Evolutionary conservation across 2,329 filamentous ascomycete genomes (phyloP).

Genomic region (Lachnellula subtilissima): DNA sequence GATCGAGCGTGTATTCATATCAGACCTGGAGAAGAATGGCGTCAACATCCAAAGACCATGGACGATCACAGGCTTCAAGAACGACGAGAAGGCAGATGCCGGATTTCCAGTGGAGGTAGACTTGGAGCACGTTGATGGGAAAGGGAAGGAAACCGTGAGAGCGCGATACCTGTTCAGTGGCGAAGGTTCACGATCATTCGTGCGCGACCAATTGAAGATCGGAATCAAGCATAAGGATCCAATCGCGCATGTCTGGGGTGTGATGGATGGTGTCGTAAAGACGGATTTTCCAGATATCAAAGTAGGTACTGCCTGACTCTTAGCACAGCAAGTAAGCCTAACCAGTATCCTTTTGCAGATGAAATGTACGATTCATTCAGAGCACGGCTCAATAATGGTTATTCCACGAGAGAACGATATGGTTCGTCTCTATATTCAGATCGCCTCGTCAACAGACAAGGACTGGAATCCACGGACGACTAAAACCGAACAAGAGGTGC

Average conservation of each 20-base stretch:
- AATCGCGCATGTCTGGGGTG: slow-evolving; percentile 68
- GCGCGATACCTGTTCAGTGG: slow-evolving; percentile 69
- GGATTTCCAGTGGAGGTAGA: slow-evolving; percentile 78
- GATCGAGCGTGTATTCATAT: slow-evolving; percentile 66
- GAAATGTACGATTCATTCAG: slow-evolving; percentile 72
- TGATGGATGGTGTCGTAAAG: slow-evolving; percentile 68
- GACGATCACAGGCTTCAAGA: slow-evolving; percentile 57
- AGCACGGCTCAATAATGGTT: slow-evolving; percentile 71
- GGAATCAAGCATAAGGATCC: slow-evolving; percentile 67
- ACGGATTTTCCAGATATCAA: slow-evolving; percentile 77
- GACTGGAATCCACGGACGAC: slow-evolving; percentile 59
- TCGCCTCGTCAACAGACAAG: slow-evolving; percentile 55
- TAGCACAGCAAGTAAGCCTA: background rate
- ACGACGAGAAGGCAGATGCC: slow-evolving; percentile 49
- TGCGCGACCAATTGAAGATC: slow-evolving; percentile 62
- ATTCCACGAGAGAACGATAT: slow-evolving; percentile 68
- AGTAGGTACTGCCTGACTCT: slow-evolving; percentile 41
- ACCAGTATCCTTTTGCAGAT: slow-evolving; percentile 41
- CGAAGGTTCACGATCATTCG: slow-evolving; percentile 64
- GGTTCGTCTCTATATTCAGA: slow-evolving; percentile 67
- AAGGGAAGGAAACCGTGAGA: slow-evolving; percentile 61
- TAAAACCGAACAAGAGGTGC: slow-evolving; percentile 59
- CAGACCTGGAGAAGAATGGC: slow-evolving; percentile 58
- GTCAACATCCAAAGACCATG: slow-evolving; percentile 59
- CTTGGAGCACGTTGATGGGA: slow-evolving; percentile 71